Percentiles rank a stretch among this genome's conserved stretches.
These are phyloP conservation scores for Aureobasidium zeae DNA, from an alignment of 2,329 filamentous ascomycete species.

Conservation along the genomic window DNA sequence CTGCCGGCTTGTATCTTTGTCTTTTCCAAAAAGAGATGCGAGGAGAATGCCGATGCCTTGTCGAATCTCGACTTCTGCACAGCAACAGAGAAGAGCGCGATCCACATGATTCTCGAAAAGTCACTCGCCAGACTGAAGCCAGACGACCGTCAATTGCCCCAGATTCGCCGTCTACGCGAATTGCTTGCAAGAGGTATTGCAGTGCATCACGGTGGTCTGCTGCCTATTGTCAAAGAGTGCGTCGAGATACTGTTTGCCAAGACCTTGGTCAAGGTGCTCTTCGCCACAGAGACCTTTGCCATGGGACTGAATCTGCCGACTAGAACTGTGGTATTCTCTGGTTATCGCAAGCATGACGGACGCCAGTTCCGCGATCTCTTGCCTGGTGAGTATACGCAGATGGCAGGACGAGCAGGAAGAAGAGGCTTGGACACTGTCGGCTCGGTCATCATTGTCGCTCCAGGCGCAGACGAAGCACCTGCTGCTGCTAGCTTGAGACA, in stretches of 20 bases:
- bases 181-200: constrained; percentile 81
- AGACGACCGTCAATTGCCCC: constrained; percentile 81
- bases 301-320: constrained; percentile 97
- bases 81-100: constrained; percentile 86
- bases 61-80: constrained; percentile 94
- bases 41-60: constrained; percentile 91
- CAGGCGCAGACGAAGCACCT: constrained; percentile 77
- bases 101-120: constrained; percentile 95
- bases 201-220: constrained; percentile 86
- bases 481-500: constrained; percentile 72
- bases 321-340: constrained; percentile 92
- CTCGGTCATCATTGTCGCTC: constrained; percentile 81
- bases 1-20: constrained; percentile 95
- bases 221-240: constrained; percentile 95
- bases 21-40: constrained; percentile 95
- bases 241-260: constrained; percentile 95
- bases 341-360: constrained; percentile 92
- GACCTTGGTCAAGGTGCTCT: constrained; percentile 90
- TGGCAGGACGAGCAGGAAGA: constrained; percentile 90
- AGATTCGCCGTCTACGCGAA: constrained; percentile 80
- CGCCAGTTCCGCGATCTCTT: constrained; percentile 83
- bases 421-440: constrained; percentile 88
- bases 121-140: constrained; percentile 84
- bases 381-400: constrained; percentile 95
- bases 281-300: constrained; percentile 95